Evolutionary conservation across 805 yeast species (phyloP).

Genomic region (Ogataea degrootiae): DNA sequence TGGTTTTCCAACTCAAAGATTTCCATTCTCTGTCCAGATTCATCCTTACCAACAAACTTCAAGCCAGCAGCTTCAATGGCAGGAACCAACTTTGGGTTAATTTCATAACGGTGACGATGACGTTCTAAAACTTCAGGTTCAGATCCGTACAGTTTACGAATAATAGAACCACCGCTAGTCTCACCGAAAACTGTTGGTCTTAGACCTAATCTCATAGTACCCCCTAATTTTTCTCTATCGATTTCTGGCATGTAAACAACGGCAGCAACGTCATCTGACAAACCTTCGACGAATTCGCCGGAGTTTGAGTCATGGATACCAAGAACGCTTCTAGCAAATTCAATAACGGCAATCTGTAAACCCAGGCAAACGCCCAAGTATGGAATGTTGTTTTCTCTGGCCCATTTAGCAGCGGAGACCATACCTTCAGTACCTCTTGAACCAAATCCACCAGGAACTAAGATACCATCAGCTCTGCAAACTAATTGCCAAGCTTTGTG

Average conservation of each 20-base stretch:
- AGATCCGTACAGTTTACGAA: slow-evolving; percentile 77
- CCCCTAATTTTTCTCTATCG: slow-evolving; percentile 92
- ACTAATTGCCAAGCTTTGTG: slow-evolving; percentile 95
- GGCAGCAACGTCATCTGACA: slow-evolving; percentile 60
- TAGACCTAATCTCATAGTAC: slow-evolving; percentile 97
- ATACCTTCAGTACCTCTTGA: slow-evolving; percentile 97
- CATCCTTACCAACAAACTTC: slow-evolving; percentile 91
- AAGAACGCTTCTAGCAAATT: slow-evolving; percentile 76
- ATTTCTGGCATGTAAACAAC: slow-evolving; percentile 99
- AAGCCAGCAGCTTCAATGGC: slow-evolving; percentile 75
- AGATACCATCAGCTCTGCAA: slow-evolving; percentile 91
- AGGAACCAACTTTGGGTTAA: slow-evolving; percentile 77
- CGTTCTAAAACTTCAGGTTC: slow-evolving; percentile 73
- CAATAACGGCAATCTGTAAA: slow-evolving; percentile 94
- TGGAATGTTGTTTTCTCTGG: slow-evolving; percentile 93
- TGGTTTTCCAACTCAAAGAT: slow-evolving; percentile 81
- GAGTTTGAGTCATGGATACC: slow-evolving; percentile 69
- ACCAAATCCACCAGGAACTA: slow-evolving; percentile 99
- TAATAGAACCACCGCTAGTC: slow-evolving; percentile 52
- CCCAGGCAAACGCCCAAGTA: slow-evolving; percentile 97
- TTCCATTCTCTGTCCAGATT: slow-evolving; percentile 88
- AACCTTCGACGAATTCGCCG: slow-evolving; percentile 70
- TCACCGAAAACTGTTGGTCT: slow-evolving; percentile 81
- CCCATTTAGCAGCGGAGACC: slow-evolving; percentile 96
- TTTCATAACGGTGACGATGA: slow-evolving; percentile 98